Base-by-base conservation (phyloP, 257 asterid genomes). In the Henckelia pumila region DNA sequence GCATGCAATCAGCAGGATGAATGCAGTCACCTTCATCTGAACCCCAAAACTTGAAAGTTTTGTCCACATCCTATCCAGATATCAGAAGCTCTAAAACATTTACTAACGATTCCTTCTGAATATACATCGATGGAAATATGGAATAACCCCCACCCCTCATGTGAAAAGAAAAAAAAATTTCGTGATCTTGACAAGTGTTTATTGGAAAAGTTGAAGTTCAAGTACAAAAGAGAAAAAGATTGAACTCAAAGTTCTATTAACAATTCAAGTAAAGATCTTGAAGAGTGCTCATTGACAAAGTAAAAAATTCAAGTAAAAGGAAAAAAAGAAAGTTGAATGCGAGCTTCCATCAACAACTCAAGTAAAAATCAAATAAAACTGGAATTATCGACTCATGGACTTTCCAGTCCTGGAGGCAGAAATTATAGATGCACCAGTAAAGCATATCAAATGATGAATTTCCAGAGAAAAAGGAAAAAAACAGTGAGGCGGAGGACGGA, bases 1-100 rank as follows among this genome's bases (percentile, higher is more conserved):
- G 96, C 90, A 90, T 86, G 88, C 97, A 88, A 56, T 86, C 97
- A 72, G 89, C 96, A 24, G 95, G 86, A 73, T 84, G 96, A 72
- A 86, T 28, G 32, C 66, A 76, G 73, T 75, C 84, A 17, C 85
- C 95, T 71, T 84, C 95, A 56, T 71, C 83, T 17, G 95, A 80
- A 20, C 62, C 76, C 97, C 96, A 90, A 17, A 74, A 77, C 66
- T 78, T 75, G 75, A 90, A 88, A 73, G 87, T 76, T 64, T 73
- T 77, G 76, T 81, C 92, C 78, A 90, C 88, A 29, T 86, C 97
- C 97, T 90, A 70, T 66, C 8, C 66, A 70, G 64, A 69, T 64
- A 52, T 66, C 32, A 63, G 71, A 75, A 11, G 53, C 65, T 66
- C 58, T 74, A 56, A 68, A 63, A 17, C 62, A 63, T 65, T 60